These are phyloP conservation scores for Aspergillus sp. DNA, from an alignment of 2,329 filamentous ascomycete genomes.

Conservation along the genomic window DNA sequence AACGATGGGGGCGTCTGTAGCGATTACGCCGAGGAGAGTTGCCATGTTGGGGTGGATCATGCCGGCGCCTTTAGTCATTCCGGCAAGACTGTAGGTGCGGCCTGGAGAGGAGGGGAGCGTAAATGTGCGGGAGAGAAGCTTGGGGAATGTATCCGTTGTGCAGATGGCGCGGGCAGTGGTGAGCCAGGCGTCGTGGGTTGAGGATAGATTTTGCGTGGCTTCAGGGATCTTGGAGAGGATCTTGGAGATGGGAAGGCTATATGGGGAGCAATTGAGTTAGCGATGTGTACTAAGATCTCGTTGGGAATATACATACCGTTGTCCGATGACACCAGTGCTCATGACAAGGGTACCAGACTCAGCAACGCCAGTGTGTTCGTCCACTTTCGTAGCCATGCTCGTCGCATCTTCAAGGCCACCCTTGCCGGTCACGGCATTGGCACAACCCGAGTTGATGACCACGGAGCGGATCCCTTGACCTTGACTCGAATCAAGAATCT, in stretches of 20 bases:
- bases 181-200: constrained; percentile 83
- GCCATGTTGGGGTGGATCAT: constrained; percentile 99
- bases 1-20: constrained; percentile 83
- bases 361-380: constrained; percentile 59
- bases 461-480: constrained; percentile 75
- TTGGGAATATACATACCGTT: constrained; percentile 57
- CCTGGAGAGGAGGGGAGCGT: constrained; percentile 75
- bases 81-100: constrained; percentile 78
- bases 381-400: constrained; percentile 77
- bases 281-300: neutral
- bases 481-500: constrained; percentile 65
- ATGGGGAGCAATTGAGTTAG: neutral
- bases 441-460: constrained; percentile 92
- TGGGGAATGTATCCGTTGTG: constrained; percentile 98
- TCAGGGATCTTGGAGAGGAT: constrained; percentile 80
- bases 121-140: constrained; percentile 84
- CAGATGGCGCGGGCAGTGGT: constrained; percentile 86
- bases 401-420: constrained; percentile 85
- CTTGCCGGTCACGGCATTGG: constrained; percentile 93
- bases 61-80: constrained; percentile 96
- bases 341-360: constrained; percentile 79
- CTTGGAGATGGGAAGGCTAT: constrained; percentile 81
- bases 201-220: constrained; percentile 69
- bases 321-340: constrained; percentile 97
- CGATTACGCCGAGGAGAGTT: constrained; percentile 85